Evolutionary conservation across 306 rosid species (phyloP), one percentile per base, ranked within the genome.

Genomic region (Abrus precatorius): DNA sequence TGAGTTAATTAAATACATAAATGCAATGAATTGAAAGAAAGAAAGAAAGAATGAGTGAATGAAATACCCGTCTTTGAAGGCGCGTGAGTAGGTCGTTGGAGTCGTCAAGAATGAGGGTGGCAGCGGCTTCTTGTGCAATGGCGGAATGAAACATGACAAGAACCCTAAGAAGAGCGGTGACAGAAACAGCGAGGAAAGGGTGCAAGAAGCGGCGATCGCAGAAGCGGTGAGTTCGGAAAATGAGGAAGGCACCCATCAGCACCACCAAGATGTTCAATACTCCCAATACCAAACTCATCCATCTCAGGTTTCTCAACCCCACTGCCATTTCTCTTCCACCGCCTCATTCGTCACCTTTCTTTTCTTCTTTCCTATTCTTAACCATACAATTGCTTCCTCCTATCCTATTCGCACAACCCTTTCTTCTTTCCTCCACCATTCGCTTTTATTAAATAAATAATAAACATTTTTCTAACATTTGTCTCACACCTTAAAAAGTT

Each of bases 71-170:
- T 78, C 89, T 72, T 72, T 86, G 85, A 59, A 75, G 72, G 79
- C 96, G 97, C 13, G 71, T 2, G 28, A 73, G 44, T n/a, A 65
- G 67, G 55, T 76, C 80, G 79, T 13, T 29, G 80, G 73, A 5
- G 49, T 82, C 82, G 7, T 88, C 74, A 5, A 92, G 87, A 43
- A 94, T 87, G 74, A 83, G 57, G 6, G 36, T 76, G 63, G 97
- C 98, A 20, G 92, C 89, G 57, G 90, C 86, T 32, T 80, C 81
- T 70, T 94, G 97, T 9, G 94, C 93, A 7, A 87, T 5, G 1
- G 88, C 97, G 40, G 88, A 88, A 27, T 48, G 88, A n/a, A 89
- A 61, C 91, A 91, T 89, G 63, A 79, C 78, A 2, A 63, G 12
- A 27, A 94, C 63, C 48, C 94, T 76, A 10, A 92, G 6, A 30